Conservation (phyloP, 83 land plant species). For the Picea abies region DNA sequence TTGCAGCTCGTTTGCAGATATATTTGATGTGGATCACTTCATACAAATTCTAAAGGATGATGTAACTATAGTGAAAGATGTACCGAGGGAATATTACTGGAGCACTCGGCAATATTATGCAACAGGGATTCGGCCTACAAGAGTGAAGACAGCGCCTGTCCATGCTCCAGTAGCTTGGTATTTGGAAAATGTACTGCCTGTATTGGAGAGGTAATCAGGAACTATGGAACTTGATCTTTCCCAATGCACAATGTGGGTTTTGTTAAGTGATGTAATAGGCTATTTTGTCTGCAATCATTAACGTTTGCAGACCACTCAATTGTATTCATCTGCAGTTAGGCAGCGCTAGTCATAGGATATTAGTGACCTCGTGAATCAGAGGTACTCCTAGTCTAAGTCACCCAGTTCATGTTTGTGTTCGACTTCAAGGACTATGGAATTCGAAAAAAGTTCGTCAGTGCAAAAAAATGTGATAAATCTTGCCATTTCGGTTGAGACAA, state of each 20-base stretch:
- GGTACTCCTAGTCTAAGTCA: neutral
- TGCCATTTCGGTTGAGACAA: no score
- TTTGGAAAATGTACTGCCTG: slow-evolving; percentile 77
- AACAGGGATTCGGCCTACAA: slow-evolving; percentile 77
- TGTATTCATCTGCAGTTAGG: neutral
- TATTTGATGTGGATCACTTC: slow-evolving; percentile 94
- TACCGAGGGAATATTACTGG: slow-evolving; percentile 78
- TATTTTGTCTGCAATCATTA: neutral
- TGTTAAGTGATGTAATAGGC: neutral
- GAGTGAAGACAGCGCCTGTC: slow-evolving; percentile 88
- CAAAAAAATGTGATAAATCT: no score
- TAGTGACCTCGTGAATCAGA: neutral
- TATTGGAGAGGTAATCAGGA: slow-evolving; percentile 63
- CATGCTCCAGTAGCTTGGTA: slow-evolving; percentile 94
- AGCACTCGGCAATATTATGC: slow-evolving; percentile 96
- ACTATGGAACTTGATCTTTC: neutral
- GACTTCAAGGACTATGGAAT: no score
- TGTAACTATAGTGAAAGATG: slow-evolving; percentile 69
- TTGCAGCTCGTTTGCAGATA: slow-evolving; percentile 90
- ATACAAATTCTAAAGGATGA: slow-evolving; percentile 68
- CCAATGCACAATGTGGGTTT: slow-evolving; percentile 1
- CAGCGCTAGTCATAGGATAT: neutral
- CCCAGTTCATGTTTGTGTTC: no score
- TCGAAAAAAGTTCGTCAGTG: no score
- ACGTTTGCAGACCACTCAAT: neutral